Evolutionary conservation across 352 stramenopile genomes (phyloP).

Genomic region (Globisporangium yorkense): DNA sequence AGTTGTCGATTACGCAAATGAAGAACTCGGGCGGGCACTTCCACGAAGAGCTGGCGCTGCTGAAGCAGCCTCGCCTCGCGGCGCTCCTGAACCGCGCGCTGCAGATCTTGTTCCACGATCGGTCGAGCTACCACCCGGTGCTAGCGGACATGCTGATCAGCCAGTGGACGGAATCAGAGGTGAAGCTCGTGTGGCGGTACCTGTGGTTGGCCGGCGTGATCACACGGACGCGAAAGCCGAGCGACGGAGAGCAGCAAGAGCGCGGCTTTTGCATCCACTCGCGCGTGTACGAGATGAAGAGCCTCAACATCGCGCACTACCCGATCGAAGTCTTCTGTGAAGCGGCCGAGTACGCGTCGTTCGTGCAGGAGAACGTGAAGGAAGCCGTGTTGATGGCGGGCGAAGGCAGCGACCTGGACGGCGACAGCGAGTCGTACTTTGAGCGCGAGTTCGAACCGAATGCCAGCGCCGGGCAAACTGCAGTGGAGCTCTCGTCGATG

Average conservation of each 20-base stretch:
- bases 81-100: conserved; percentile 61
- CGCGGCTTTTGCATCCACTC: conserved; percentile 69
- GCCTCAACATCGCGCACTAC: conserved; percentile 56
- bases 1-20: conserved; percentile 47
- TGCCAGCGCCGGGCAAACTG: conserved; percentile 35
- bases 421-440: conserved; percentile 28
- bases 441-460: conserved; percentile 64
- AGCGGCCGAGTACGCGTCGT: conserved; percentile 64
- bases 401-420: conserved; percentile 4
- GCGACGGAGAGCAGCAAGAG: conserved; percentile 55
- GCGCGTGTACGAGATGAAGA: conserved; percentile 67
- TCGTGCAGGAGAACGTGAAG: conserved; percentile 65
- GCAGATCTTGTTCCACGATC: conserved; percentile 79
- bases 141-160: conserved; percentile 72
- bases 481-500: conserved; percentile 50
- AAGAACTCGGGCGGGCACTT: conserved; percentile 73
- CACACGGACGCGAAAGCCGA: conserved; percentile 38
- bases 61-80: conserved; percentile 51
- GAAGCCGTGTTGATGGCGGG: conserved; percentile 32
- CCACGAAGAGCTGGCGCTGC: conserved; percentile 57
- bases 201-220: conserved; percentile 76
- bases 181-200: conserved; percentile 83
- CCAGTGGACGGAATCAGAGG: conserved; percentile 63
- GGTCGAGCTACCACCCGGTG: conserved; percentile 59
- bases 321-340: conserved; percentile 63